Percentiles rank a stretch among this genome's conserved stretches.
Conservation (phyloP, 225 moss, liverwort and hornwort species). For the Lunularia cruciata region DNA sequence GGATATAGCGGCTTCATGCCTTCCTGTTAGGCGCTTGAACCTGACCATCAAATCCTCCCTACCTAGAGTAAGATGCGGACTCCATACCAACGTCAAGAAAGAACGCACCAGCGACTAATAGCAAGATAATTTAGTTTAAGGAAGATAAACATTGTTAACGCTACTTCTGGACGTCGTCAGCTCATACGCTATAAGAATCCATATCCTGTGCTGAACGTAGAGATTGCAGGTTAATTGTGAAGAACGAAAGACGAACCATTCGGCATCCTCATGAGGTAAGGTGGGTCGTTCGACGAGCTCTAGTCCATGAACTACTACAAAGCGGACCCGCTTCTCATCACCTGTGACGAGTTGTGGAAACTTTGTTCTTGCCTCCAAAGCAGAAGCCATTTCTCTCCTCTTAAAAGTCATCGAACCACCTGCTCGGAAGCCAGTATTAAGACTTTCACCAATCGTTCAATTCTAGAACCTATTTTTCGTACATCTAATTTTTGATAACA, state of each 20-base stretch:
- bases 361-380: constrained; percentile 91
- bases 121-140: too few species aligned
- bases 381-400: constrained; percentile 98
- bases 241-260: constrained; percentile 56
- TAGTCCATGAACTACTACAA: constrained; percentile 97
- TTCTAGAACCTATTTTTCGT: too few species aligned
- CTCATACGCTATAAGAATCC: neutral
- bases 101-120: too few species aligned
- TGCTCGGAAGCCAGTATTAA: constrained; percentile 10
- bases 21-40: constrained; percentile 96
- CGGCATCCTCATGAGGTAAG: constrained; percentile 74
- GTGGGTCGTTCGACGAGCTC: constrained; percentile 88
- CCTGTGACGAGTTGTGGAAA: constrained; percentile 97
- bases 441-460: neutral
- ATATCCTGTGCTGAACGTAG: neutral
- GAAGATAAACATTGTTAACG: neutral
- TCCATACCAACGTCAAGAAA: too few species aligned
- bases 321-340: constrained; percentile 98
- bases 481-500: too few species aligned
- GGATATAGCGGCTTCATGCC: constrained; percentile 87
- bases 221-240: too few species aligned
- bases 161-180: neutral
- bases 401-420: constrained; percentile 83
- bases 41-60: constrained; percentile 37
- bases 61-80: constrained; percentile 2